Base-by-base conservation (phyloP, 345 rosid species). In the Reutealis trisperma region DNA sequence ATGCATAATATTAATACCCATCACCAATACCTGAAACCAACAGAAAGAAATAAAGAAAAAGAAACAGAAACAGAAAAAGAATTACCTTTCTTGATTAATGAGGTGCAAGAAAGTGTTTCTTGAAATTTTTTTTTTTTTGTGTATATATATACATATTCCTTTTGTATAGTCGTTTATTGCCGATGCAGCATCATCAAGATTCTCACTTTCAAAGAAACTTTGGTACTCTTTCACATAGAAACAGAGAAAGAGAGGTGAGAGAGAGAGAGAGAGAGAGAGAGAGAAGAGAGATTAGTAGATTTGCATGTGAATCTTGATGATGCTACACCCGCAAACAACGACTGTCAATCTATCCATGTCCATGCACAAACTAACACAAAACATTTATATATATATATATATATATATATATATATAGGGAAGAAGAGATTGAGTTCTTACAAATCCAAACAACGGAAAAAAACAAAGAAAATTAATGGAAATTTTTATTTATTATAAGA, bases 151-250 rank as follows among this genome's bases (percentile, higher is more conserved):
- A 8, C 41, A 45, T 8, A 45, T 25, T 69, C 37, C 30, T 55
- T 59, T 21, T 21, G 62, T 67, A 73, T 74, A 89, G 93, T 74
- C 90, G 84, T 90, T 72, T 83, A 84, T 91, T 91, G 95, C 93
- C 74, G 97, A 91, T 93, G 98, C 98, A 94, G 95, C 98, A 94
- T 94, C 98, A 94, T 94, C 98, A 94, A 90, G 98, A 94, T 94
- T 94, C 98, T 90, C 98, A 94, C 68, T 79, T 67, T 73, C 83
- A 82, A 83, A 83, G 30, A 82, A 72, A 37, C 41, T 37, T 34
- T 34, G 37, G 0, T 34, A 1, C 73, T 77, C 64, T 64, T 62
- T 79, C 64, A 51, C 51, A 54, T 63, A 27, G 61, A n/a, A 8
- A 47, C 8, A 49, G 8, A 63, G 21, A 63, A 6, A 14, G 9